Base-by-base conservation (phyloP, 2,329 filamentous ascomycete species). In the Trichoderma hamatum region DNA sequence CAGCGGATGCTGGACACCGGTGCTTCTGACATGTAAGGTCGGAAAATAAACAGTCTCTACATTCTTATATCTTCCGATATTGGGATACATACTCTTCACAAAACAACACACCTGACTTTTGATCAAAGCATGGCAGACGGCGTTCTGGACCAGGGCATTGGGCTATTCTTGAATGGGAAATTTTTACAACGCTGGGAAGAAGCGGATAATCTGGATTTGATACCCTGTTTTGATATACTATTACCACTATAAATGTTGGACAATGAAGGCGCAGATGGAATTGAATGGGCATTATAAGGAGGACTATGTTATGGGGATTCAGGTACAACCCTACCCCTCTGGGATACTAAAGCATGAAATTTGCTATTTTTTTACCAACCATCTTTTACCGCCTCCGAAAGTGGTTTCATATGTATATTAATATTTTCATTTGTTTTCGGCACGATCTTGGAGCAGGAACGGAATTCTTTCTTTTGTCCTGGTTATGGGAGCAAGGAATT, bases 1-100 rank as follows among this genome's bases (percentile, higher is more conserved):
- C 84, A 88, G 76, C 81, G 85, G 74, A 82, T 84, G 73, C 78
- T 79, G 70, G 76, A 79, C 62, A 75, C 70, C 70, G 72, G 71
- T 46, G 63, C 70, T 65, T 56, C 72, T 32, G 63, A 70, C 32
- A 19, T 75, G 64, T 76, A 73, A 73, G 24, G 52, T 54, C 59
- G 36, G 49, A 62, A 21, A 51, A 34, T 30, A 30, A 30, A 30
- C 9, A 39, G 19, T 21, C 11, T 14, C 60, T 63, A 30, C 26
- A 16, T 63, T 28, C n/a, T 49, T 54, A 43, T 28, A 19, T 56
- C 52, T 39, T 36, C 21, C 30, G 36, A 51, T 55, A 52, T 52
- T 14, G 24, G 59, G 10, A 61, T 49, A 34, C 21, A 36, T 26
- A 51, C 30, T 30, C 46, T 63, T 63, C 24, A 49, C 26, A 61